Base-by-base conservation (phyloP, 106 monocot species). In the Acorus calamus region DNA sequence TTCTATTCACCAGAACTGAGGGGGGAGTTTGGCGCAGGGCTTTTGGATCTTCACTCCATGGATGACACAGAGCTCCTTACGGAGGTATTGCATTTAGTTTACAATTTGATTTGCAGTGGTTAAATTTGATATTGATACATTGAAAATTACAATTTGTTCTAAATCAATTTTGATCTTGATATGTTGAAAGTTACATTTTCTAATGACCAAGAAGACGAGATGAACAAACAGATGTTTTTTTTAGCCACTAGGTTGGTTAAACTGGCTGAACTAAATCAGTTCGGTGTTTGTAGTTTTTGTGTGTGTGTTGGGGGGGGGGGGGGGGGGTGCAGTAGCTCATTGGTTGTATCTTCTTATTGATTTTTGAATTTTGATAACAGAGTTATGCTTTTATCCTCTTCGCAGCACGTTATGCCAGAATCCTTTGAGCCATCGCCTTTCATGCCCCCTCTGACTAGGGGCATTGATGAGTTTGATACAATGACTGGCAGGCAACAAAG, bases 31-130 rank as follows among this genome's bases (percentile, higher is more conserved):
- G 92, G 87, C 66, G 84, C 80, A 67, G 92, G 87, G 11, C 87
- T 92, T 77, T 68, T 92, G 61, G 92, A 92, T 79, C 84, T 92
- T 64, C 86, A 87, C 77, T 52, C 92, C 9, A 79, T 84, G 63
- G 87, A 87, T 79, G 87, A 87, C 55, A 84, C 81, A 4, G 86
- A 87, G 47, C 82, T 92, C 69, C 78, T 92, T 46, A 79, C 87
- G 2, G 92, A 92, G 81, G 92, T 92, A 72, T 50, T 50, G 28
- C 28, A 28, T 28, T 28, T 28, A 28, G 28, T 28, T 28, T 28
- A 28, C 28, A 28, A 28, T 28, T 28, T 28, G 28, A 28, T 28
- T 28, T 28, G 28, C 28, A 28, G 28, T 28, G 28, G 28, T 28
- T 28, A 28, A 28, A 28, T 28, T 28, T 28, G 28, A 28, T 28